Base-by-base conservation (phyloP, 139 green algal species). In the Chlamydomonas schloesseri region DNA sequence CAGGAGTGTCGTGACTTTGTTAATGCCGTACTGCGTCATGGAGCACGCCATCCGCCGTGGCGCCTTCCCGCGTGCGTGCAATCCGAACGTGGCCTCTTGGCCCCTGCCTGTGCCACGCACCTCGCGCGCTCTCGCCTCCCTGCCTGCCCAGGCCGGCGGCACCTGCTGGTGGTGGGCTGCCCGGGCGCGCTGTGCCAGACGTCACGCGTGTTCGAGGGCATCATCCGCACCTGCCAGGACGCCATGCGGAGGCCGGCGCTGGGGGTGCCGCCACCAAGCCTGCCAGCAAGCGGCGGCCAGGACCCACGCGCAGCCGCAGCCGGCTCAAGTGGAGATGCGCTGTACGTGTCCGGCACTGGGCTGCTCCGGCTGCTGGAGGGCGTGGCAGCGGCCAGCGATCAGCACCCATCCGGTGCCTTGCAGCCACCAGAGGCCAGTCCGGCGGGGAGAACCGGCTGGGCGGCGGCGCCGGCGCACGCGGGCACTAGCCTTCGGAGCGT, bases 101-200 rank as follows among this genome's bases (percentile, higher is more conserved):
- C 17, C 17, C 17, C 17, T 29, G 11, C 17, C 17, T 9, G 17
- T 65, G 14, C 11, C 17, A 65, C 17, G 57, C 57, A 29, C 9
- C 4, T 15, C 15, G 53, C 53, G 57, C 17, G 28, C 17, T 28
- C 24, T 57, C 50, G 50, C 50, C 11, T 21, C 11, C 11, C 11
- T 21, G 50, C 68, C 1, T 73, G n/a, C 33, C 33, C 68, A 85
- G 79, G 89, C 34, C 67, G 81, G 28, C 81, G 81, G 64, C 94
- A 98, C 90, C 87, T 98, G 1, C 20, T 97, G 0, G 46, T 97
- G 17, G 82, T 97, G 31, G 94, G 94, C 50, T 71, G 36, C 24
- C 65, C 77, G 4, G 47, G 47, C 0, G 90, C 87, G 29, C 83
- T 96, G 87, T 47, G 47, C 65, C 33, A 69, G 24, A 88, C 83